Base-by-base conservation (phyloP, 164 flowering plant genomes). In the Berberis vulgaris region DNA sequence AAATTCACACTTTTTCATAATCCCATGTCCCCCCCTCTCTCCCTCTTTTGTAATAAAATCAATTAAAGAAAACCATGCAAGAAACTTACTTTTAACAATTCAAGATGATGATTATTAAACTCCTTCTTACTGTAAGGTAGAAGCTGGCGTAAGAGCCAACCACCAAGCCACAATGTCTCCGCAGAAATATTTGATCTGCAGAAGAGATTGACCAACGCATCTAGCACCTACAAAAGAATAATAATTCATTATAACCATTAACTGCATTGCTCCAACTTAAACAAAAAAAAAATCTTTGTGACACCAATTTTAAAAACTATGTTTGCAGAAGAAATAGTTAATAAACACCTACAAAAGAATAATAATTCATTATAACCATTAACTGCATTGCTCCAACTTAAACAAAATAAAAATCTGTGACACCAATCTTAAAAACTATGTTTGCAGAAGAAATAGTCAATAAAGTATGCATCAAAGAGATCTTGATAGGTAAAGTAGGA, bases 121-220 rank as follows among this genome's bases (percentile, higher is more conserved):
- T 87, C 97, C 2, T 84, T 77, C 75, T 84, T 86, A 59, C 92
- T 82, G 61, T 87, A 83, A 57, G 97, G 97, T 72, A 95, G 86
- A 70, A 95, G 78, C 83, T 95, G 99, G 9, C 94, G 96, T 72
- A 95, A 77, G 72, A 91, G 94, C 97, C 99, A 95, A 71, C 97
- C 97, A 74, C 96, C 97, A 72, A 82, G 81, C 97, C 97, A 95
- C 72, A 95, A 73, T 57, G 96, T 82, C 75, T 87, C 99, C 8
- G 96, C 93, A 65, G 97, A 87, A 67, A 91, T 74, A 73, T 81
- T 78, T 69, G 93, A 78, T 63, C 99, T 84, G 71, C 97, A 83
- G 72, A 91, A 80, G 45, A 95, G 96, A 77, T 76, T 78, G 57
- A 86, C 89, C 84, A 95, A 75, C 39, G 91, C 85, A 79, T 91